Evolutionary conservation across 169 alveolate species (phyloP).

Genomic region (Cryptosporidium parvum): DNA sequence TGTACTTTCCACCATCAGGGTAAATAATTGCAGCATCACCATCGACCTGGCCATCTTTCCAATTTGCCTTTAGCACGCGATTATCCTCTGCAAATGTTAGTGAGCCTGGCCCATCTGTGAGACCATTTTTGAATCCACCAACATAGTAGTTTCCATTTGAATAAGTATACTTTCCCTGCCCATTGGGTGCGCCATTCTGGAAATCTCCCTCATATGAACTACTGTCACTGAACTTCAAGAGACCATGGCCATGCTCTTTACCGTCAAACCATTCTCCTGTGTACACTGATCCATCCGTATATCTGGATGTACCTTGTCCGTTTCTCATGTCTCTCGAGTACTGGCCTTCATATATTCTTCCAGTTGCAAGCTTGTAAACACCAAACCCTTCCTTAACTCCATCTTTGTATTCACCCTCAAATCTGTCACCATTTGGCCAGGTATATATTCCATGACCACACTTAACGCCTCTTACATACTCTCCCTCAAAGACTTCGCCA

Average conservation of each 20-base stretch:
- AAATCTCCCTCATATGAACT: slow-evolving; percentile 79
- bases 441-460: slow-evolving; percentile 83
- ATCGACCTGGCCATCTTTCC: slow-evolving; percentile 78
- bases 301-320: slow-evolving; percentile 86
- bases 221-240: slow-evolving; percentile 77
- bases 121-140: slow-evolving; percentile 74
- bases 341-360: slow-evolving; percentile 82
- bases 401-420: slow-evolving; percentile 81
- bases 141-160: slow-evolving; percentile 77
- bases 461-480: slow-evolving; percentile 80
- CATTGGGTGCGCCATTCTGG: slow-evolving; percentile 78
- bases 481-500: slow-evolving; percentile 80
- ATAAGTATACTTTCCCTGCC: slow-evolving; percentile 75
- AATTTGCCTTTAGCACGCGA: slow-evolving; percentile 77
- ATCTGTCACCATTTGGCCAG: slow-evolving; percentile 80
- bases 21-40: slow-evolving; percentile 76
- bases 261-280: slow-evolving; percentile 80
- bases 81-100: slow-evolving; percentile 66
- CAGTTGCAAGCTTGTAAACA: slow-evolving; percentile 77
- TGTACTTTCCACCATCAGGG: slow-evolving; percentile 79
- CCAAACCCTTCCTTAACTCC: slow-evolving; percentile 79
- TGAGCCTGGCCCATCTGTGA: slow-evolving; percentile 74
- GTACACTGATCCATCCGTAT: slow-evolving; percentile 83
- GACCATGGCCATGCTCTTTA: slow-evolving; percentile 79
- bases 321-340: slow-evolving; percentile 80